phyloP scores from a whole-genome alignment of 2,329 filamentous ascomycete species.

The Endoconidiophora polonica region DNA sequence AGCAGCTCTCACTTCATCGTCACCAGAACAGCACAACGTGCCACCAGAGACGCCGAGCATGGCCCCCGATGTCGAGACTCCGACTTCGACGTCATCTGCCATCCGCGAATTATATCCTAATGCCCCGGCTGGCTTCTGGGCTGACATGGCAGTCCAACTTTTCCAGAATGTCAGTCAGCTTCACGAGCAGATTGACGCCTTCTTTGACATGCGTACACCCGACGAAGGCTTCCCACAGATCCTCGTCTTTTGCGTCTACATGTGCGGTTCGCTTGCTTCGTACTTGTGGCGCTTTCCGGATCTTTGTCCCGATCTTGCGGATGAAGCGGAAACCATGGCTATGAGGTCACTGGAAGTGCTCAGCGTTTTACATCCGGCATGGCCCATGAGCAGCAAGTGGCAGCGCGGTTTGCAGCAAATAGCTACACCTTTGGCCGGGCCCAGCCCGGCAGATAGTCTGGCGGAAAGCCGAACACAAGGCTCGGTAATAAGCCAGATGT shows the following conservation, averaged over 20 bases:
- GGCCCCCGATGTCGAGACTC: slow-evolving; percentile 5
- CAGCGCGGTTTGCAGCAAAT: slow-evolving; percentile 14
- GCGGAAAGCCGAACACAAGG: background rate
- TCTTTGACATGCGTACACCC: slow-evolving; percentile 17
- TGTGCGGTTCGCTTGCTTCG: slow-evolving; percentile 23
- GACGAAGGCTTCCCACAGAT: slow-evolving; percentile 22
- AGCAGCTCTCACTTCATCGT: slow-evolving; percentile 6
- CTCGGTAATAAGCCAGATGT: background rate
- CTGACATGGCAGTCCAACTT: slow-evolving; percentile 18
- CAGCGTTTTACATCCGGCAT: slow-evolving; percentile 16
- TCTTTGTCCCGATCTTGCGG: slow-evolving; percentile 17
- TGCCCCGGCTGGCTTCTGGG: slow-evolving; percentile 18
- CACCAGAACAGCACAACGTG: slow-evolving; percentile 1
- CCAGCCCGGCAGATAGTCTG: slow-evolving; percentile 2
- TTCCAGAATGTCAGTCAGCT: slow-evolving; percentile 22
- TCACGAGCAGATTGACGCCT: slow-evolving; percentile 23
- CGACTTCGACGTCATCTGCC: background rate
- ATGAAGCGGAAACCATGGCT: slow-evolving; percentile 17
- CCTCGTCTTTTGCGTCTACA: slow-evolving; percentile 25
- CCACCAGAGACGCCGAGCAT: slow-evolving; percentile 11
- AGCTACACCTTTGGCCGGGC: slow-evolving; percentile 13
- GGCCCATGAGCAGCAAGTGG: slow-evolving; percentile 17
- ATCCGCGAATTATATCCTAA: slow-evolving; percentile 8
- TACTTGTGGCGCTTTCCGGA: slow-evolving; percentile 19
- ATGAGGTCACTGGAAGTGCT: slow-evolving; percentile 16